Percentiles rank a stretch among this genome's conserved stretches.
Conservation (phyloP, 768 basidiomycete species). For the Lentinula sp. region DNA sequence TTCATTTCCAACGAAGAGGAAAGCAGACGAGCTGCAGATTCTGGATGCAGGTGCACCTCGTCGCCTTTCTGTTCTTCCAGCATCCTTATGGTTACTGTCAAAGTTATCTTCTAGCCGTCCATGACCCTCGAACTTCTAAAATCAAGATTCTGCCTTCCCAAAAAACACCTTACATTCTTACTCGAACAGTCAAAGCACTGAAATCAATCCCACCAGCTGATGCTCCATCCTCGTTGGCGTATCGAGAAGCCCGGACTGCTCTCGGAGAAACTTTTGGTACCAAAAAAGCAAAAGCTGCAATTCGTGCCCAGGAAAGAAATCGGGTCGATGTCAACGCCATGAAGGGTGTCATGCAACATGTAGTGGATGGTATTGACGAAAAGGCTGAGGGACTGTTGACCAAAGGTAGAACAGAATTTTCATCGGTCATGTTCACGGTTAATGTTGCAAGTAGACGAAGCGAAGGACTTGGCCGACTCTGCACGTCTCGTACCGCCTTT, state of each 20-base stretch:
- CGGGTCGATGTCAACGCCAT: slow-evolving; percentile 85
- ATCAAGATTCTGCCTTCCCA: slow-evolving; percentile 64
- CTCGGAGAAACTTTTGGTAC: slow-evolving; percentile 94
- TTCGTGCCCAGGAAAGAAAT: slow-evolving; percentile 83
- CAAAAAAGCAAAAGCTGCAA: slow-evolving; percentile 85
- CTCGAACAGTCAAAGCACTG: slow-evolving; percentile 78
- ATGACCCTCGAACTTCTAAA: slow-evolving; percentile 69
- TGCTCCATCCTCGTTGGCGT: slow-evolving; percentile 45
- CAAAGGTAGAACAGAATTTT: slow-evolving; percentile 41
- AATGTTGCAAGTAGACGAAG: slow-evolving; percentile 45
- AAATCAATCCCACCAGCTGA: slow-evolving; percentile 53
- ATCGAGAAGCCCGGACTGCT: slow-evolving; percentile 59
- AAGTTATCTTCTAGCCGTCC: slow-evolving; percentile 82
- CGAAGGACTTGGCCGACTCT: slow-evolving; percentile 54
- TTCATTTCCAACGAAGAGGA: slow-evolving; percentile 65
- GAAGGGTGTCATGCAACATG: slow-evolving; percentile 72
- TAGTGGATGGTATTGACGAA: slow-evolving; percentile 79
- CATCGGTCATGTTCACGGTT: not conserved
- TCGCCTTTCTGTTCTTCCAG: not conserved
- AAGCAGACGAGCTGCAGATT: slow-evolving; percentile 37
- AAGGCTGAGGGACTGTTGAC: slow-evolving; percentile 66
- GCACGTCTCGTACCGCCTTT: slow-evolving; percentile 74
- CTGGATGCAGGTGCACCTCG: slow-evolving; percentile 61
- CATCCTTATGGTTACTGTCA: slow-evolving; percentile 3
- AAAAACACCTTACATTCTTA: slow-evolving; percentile 59